These are phyloP conservation scores for Vitellaria paradoxa DNA, from an alignment of 179 eudicot genomes.

Conservation along the genomic window DNA sequence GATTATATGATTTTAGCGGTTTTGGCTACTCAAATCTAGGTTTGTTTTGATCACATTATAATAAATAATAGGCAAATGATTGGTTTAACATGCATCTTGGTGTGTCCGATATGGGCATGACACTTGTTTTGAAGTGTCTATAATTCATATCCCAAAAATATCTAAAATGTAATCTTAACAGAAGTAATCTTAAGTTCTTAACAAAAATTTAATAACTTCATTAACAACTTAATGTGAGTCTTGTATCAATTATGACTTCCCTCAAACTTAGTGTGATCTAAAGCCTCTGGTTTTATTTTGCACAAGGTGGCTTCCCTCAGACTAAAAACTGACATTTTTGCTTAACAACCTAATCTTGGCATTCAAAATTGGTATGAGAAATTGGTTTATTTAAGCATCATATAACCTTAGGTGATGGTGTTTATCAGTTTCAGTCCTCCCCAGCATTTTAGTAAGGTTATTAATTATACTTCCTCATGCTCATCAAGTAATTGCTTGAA, in stretches of 20 bases:
- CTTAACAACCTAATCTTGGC: neutral
- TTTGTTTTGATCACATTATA: no score
- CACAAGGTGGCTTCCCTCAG: neutral
- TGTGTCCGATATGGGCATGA: no score
- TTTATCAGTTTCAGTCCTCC: neutral
- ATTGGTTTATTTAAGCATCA: neutral
- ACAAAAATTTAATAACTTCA: no score
- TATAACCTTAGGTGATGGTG: neutral
- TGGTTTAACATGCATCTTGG: no score
- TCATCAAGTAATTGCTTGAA: constrained; percentile 9
- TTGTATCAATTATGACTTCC: neutral
- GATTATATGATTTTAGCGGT: no score
- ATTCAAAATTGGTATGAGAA: neutral
- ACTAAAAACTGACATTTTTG: neutral
- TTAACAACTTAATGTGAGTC: neutral
- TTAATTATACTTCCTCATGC: neutral
- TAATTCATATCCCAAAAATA: neutral
- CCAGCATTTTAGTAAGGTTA: neutral
- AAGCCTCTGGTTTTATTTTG: neutral
- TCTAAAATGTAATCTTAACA: neutral
- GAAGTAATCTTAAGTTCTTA: neutral
- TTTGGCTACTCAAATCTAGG: no score
- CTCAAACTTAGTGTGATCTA: no score
- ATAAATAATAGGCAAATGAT: no score
- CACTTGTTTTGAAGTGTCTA: no score